Percentiles rank a stretch among this genome's conserved stretches.
These are phyloP conservation scores for Pyrenochaeta sp. DNA, from an alignment of 2,329 filamentous ascomycete genomes.

Conservation along the genomic window DNA sequence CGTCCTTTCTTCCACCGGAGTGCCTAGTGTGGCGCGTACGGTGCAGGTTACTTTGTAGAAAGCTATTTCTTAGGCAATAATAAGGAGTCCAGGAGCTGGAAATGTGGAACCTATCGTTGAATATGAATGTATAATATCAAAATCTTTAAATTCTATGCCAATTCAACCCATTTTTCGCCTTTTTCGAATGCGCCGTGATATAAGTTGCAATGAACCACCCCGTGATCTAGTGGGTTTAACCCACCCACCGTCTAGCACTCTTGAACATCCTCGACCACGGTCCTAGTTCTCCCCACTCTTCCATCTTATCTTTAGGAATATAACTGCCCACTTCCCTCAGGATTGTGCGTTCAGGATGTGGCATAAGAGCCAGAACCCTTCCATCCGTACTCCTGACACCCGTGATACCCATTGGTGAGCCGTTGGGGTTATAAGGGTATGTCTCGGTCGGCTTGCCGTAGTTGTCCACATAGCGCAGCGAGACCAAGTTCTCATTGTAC, in stretches of 20 bases:
- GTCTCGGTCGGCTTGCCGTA: conserved; percentile 74
- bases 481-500: conserved; percentile 72
- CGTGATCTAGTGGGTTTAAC: conserved; percentile 38
- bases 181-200: no score
- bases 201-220: no score
- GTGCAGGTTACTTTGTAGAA: conserved; percentile 24
- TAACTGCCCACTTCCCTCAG: conserved; percentile 81
- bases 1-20: conserved; percentile 23
- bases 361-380: conserved; percentile 88
- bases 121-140: no score
- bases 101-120: neutral
- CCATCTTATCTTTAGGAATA: conserved; percentile 67
- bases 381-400: conserved; percentile 81
- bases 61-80: no score
- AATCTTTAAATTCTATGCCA: no score
- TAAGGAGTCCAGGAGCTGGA: no score
- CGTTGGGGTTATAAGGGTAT: conserved; percentile 92
- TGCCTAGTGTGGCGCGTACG: conserved; percentile 31
- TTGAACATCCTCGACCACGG: conserved; percentile 89
- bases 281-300: conserved; percentile 80
- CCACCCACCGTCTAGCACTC: conserved; percentile 91
- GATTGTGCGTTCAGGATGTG: conserved; percentile 90
- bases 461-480: conserved; percentile 88
- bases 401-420: conserved; percentile 81
- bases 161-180: no score